Evolutionary conservation across 1,284 basidiomycete species (phyloP), one percentile per base, ranked within the genome.

Genomic region (Marasmius fiardii): DNA sequence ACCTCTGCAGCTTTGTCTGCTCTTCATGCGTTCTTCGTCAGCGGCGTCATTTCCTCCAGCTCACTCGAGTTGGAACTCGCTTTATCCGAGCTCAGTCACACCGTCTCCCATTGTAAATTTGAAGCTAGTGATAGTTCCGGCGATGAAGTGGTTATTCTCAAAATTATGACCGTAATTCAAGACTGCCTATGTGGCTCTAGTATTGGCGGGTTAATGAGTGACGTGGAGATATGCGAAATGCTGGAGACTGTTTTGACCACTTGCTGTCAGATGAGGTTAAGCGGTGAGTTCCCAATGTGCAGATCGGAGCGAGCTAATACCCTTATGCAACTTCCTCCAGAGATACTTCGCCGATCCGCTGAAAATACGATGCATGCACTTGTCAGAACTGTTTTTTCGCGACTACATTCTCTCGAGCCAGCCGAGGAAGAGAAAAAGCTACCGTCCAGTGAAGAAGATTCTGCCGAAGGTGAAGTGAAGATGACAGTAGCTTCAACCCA

Each of bases 161-260:
- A 90, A 67, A 95, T 99, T 61, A 85, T 99, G 75, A 85, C 89
- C 12, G 88, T 98, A 10, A 95, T 99, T 59, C 85, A 92, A 60
- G 88, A 93, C 67, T 86, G 92, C 64, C 79, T 96, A 63, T 85
- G 87, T 56, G 83, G 86, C 51, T 64, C 56, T 28, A 74, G 69
- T 51, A 80, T 89, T n/a, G 89, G 87, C 0, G 67, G 70, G 21
- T 76, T 80, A 11, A 78, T 98, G 39, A 91, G 92, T 37, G 96
- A 99, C 66, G 86, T 97, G 58, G 92, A 95, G 68, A 90, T 99
- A 20, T 99, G 97, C 70, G 96, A 98, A 74, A 95, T 99, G 86
- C 78, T 99, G 66, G 97, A 99, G 74, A 98, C 96, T 4, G 95
- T 97, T 1, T 74, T 99, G 60, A 97, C 94, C 34, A 98, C 97